Base-by-base conservation (phyloP, 257 asterid species). In the Solanum habrochaites region DNA sequence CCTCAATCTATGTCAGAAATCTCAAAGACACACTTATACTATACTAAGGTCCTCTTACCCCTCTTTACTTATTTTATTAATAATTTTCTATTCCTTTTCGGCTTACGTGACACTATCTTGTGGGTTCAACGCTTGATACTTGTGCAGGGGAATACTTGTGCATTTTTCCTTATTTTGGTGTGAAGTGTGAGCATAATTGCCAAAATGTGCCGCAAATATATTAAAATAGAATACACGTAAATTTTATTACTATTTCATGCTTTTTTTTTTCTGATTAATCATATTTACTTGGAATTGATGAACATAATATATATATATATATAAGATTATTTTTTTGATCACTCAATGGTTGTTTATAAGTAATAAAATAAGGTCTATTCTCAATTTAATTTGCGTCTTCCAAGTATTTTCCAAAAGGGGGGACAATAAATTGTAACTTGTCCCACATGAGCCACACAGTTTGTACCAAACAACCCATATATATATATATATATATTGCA, bases 191-290 rank as follows among this genome's bases (percentile, higher is more conserved):
- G 21, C 81, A 37, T 37, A 49, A 21, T 45, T 25, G n/a, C 23
- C 43, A 71, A 58, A 20, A 58, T 2, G 2, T 32, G 45, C 52
- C 20, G 11, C 4, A 14, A 1, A 49, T 20, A 49, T 49, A 49
- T 6, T 2, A 18, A 0, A 49, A 15, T 49, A 15, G 0, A 49
- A 49, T 49, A 49, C 16, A 16, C 1, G 9, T 0, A 49, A 3
- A 0, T 0, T 15, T 16, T 49, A 15, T 6, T 21, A 15, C 2
- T 49, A 15, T 15, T 3, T 15, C 21, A 0, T 49, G n/a, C n/a
- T n/a, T n/a, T n/a, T n/a, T 11, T 20, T 10, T 72, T 5, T 37
- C 4, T 13, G 3, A 8, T 72, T 5, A 40, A 15, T 29, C 11
- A 29, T 29, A 69, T 69, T 69, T 69, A 7, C 11, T 12, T 5